Evolutionary conservation across 2,329 filamentous ascomycete species (phyloP).

Genomic region (Meredithiella fracta): DNA sequence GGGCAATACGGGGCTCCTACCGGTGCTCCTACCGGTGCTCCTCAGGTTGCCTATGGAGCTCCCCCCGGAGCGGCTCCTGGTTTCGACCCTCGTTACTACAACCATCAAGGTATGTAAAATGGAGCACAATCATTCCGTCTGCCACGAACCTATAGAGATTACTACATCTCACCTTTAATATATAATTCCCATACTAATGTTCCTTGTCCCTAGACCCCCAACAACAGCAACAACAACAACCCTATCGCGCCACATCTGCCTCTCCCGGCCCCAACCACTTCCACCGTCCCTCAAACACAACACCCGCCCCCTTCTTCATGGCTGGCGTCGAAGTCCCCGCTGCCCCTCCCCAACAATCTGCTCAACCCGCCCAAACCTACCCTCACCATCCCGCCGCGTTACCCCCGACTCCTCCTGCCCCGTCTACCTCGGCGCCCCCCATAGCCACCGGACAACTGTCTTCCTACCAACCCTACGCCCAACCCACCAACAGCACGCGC

Average conservation of each 20-base stretch:
- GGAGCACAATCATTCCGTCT: too few relatives aligned
- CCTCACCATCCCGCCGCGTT: conserved; percentile 25
- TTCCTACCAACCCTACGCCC: conserved; percentile 29
- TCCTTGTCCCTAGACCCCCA: conserved; percentile 8
- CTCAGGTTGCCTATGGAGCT: too few relatives aligned
- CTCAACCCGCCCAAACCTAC: conserved; percentile 32
- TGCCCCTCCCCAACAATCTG: conserved; percentile 18
- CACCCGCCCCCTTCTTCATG: conserved; percentile 48
- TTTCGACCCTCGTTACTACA: conserved; percentile 16
- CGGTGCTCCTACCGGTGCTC: conserved; percentile 46
- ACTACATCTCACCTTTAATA: conserved; percentile 12
- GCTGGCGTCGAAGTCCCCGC: conserved; percentile 39
- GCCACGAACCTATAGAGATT: conserved; percentile 16
- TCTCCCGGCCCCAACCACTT: conserved; percentile 37
- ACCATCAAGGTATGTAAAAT: conserved; percentile 10
- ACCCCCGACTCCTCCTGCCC: background rate
- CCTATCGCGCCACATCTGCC: conserved; percentile 18
- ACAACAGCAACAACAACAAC: conserved; percentile 30
- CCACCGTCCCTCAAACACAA: conserved; percentile 33
- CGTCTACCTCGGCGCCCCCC: conserved; percentile 20
- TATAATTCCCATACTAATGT: background rate
- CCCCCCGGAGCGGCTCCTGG: background rate
- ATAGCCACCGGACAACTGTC: conserved; percentile 35
- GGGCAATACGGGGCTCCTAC: conserved; percentile 43
- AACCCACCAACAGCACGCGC: conserved; percentile 34